Evolutionary conservation across 352 stramenopile species (phyloP).

Genomic region (Globisporangium carolinianum): DNA sequence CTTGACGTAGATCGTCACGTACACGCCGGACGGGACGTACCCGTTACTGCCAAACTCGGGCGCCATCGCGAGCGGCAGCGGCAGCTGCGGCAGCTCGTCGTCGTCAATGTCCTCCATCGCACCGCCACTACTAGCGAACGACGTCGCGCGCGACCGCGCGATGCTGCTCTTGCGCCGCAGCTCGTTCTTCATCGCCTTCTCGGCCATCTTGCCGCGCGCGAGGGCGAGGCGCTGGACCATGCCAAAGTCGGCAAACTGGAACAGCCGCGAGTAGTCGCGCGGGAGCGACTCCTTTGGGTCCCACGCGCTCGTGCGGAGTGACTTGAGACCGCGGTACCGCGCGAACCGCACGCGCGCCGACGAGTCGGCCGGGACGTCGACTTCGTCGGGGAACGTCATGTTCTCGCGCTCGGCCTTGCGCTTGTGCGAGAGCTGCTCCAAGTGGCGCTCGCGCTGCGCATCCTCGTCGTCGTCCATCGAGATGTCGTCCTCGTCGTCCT

Average conservation of each 20-base stretch:
- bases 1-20: slow-evolving; percentile 88
- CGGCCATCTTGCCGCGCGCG: slow-evolving; percentile 60
- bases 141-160: slow-evolving; percentile 46
- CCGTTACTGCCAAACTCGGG: slow-evolving; percentile 66
- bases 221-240: slow-evolving; percentile 92
- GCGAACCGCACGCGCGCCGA: slow-evolving; percentile 69
- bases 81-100: slow-evolving; percentile 18
- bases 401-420: slow-evolving; percentile 89
- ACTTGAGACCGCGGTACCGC: slow-evolving; percentile 95
- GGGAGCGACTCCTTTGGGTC: slow-evolving; percentile 98
- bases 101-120: slow-evolving; percentile 79
- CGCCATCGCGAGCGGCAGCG: slow-evolving; percentile 18
- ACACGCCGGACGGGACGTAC: slow-evolving; percentile 91
- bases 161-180: slow-evolving; percentile 45
- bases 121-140: slow-evolving; percentile 23
- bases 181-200: slow-evolving; percentile 63
- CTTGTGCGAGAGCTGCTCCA: slow-evolving; percentile 64
- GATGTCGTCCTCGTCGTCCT: slow-evolving; percentile 69
- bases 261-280: slow-evolving; percentile 94
- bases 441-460: slow-evolving; percentile 22
- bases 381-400: slow-evolving; percentile 95
- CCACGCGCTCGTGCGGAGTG: slow-evolving; percentile 94
- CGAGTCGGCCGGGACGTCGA: slow-evolving; percentile 60
- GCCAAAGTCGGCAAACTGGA: slow-evolving; percentile 95
- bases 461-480: slow-evolving; percentile 70